Conservation (phyloP, 108 stramenopile genomes). For the Schizochytrium sp. region DNA sequence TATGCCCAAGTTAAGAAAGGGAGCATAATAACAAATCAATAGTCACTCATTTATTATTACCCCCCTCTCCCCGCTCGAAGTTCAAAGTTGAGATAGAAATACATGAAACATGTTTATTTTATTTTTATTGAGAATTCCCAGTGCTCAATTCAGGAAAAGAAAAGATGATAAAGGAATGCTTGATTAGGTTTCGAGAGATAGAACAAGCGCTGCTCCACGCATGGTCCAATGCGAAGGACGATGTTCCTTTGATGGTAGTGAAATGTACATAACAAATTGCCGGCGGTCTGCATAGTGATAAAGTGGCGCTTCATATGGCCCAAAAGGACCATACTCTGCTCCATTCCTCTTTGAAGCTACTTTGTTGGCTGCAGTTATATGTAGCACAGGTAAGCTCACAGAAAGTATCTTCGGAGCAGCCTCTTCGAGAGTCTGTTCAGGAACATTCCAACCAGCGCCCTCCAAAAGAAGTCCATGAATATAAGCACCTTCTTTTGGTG, state of each 20-base stretch:
- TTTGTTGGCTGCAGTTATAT: constrained; percentile 63
- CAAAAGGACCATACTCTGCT: constrained; percentile 19
- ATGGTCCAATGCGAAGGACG: constrained; percentile 41
- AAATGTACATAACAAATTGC: not conserved
- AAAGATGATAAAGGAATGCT: not conserved
- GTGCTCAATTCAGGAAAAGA: not conserved
- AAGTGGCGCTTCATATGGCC: not conserved
- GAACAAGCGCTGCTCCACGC: constrained; percentile 24
- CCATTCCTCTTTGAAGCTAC: constrained; percentile 23
- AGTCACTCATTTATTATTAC: no score
- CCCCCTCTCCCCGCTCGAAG: no score
- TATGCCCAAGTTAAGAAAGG: no score
- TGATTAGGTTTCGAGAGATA: not conserved
- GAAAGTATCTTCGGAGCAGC: constrained; percentile 68
- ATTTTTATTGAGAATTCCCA: not conserved
- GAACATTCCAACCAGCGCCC: constrained; percentile 70
- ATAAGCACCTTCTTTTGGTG: constrained; percentile 70
- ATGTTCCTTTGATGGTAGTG: constrained; percentile 32
- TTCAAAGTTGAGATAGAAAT: no score
- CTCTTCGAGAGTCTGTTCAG: constrained; percentile 63
- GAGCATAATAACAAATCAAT: no score
- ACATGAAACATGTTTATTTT: no score
- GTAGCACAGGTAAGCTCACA: constrained; percentile 65
- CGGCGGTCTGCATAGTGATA: constrained; percentile 15
- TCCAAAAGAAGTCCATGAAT: constrained; percentile 71